Evolutionary conservation across 129 eudicot species (phyloP), one percentile per base, ranked within the genome.

Genomic region (Artemisia tridentata): DNA sequence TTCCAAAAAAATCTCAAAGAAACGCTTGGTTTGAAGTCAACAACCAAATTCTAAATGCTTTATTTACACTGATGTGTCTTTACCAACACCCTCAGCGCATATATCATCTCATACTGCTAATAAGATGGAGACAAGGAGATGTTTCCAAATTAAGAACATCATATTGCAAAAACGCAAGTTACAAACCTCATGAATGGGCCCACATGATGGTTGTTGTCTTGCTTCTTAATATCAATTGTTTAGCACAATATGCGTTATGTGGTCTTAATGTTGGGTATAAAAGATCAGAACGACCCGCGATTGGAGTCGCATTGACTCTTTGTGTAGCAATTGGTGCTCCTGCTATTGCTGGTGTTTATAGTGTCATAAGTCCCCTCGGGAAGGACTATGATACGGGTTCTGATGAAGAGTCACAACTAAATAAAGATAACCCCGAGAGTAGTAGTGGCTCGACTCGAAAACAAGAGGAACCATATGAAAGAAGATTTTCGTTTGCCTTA

Each of bases 21-120:
- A 84, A 83, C 60, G 29, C 68, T 5, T 86, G 92, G 92, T 83
- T 80, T 59, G 92, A 86, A 79, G 82, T 83, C 55, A 83, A 83
- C 73, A 86, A 86, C 73, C 92, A 86, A 63, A 83, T 86, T 54
- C 67, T 86, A 21, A 86, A 83, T 19, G 88, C 86, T 41, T 72
- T 86, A 7, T 86, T 86, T 64, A 86, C 92, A 10, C 92, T 86
- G 20, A 83, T 86, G 86, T 80, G 88, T 50, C 59, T 86, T 20
- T 86, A 83, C 66, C 88, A 86, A 49, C 92, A 86, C 58, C 92
- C 92, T 2, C 79, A 65, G 13, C 88, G 92, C 11, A 53, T 83
- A 73, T 75, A 86, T 63, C 88, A 86, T 71, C 80, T 86, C 5
- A 74, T 81, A 5, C 80, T 86, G 8, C 80, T 83, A 45, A n/a